Evolutionary conservation across 1,284 basidiomycete genomes (phyloP).

Genomic region (Melampsora larici-populina): DNA sequence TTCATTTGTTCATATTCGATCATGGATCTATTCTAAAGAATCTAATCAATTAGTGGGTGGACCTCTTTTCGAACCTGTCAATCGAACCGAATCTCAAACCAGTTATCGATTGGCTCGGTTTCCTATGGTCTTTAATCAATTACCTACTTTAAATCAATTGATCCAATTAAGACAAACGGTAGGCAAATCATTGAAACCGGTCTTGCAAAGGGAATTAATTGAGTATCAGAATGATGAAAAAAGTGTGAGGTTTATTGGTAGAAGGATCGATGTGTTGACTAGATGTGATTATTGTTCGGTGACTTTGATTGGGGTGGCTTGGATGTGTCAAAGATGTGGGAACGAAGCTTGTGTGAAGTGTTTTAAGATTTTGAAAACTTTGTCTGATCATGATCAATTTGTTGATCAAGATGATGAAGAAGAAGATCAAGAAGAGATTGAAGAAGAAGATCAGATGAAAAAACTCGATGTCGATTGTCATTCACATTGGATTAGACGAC

Average conservation of each 20-base stretch:
- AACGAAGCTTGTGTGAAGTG: constrained; percentile 32
- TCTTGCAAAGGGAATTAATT: constrained; percentile 16
- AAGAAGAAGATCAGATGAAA: neutral
- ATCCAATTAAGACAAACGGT: neutral
- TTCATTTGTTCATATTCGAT: constrained; percentile 23
- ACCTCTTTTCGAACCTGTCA: constrained; percentile 6
- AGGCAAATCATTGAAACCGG: neutral
- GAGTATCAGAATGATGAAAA: constrained; percentile 2
- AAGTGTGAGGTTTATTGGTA: constrained; percentile 26
- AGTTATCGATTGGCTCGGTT: constrained; percentile 10
- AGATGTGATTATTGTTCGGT: constrained; percentile 42
- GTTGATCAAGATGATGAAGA: neutral
- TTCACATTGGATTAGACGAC: neutral
- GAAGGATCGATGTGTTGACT: constrained; percentile 12
- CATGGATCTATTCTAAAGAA: constrained; percentile 11
- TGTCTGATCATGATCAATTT: neutral
- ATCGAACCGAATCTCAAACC: constrained; percentile 2
- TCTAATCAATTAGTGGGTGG: neutral
- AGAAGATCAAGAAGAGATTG: too few species aligned
- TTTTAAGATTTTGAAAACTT: constrained; percentile 15
- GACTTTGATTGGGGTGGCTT: constrained; percentile 28
- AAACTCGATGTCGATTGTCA: neutral
- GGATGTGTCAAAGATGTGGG: constrained; percentile 33
- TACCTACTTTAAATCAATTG: neutral
- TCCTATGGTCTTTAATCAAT: constrained; percentile 22